phyloP scores from a whole-genome alignment of 192 early-diverging fungal genomes.

The Umbelopsis sp. region DNA sequence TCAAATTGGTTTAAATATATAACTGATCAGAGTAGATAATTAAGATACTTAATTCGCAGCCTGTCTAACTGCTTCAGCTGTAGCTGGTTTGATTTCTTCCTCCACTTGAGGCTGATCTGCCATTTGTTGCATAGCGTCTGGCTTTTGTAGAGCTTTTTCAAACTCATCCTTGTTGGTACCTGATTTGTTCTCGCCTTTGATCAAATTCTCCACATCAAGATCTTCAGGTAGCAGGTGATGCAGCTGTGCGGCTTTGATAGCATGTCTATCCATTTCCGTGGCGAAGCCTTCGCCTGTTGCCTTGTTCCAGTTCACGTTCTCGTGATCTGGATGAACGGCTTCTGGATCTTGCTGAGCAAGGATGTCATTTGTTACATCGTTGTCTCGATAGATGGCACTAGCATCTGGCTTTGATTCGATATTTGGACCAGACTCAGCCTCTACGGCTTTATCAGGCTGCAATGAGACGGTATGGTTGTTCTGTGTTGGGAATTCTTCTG shows the following conservation, averaged over 20 bases:
- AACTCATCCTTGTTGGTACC: constrained; percentile 11
- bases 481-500: background rate
- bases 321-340: constrained; percentile 13
- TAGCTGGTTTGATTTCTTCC: constrained; percentile 18
- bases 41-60: constrained; percentile 4
- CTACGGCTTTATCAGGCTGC: background rate
- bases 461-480: background rate
- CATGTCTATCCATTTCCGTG: constrained; percentile 22
- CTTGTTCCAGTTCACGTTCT: constrained; percentile 5
- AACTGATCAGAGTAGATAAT: background rate
- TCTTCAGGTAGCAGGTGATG: constrained; percentile 2
- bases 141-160: constrained; percentile 11
- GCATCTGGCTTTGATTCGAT: constrained; percentile 16
- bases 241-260: constrained; percentile 1
- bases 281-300: constrained; percentile 18
- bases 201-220: constrained; percentile 3
- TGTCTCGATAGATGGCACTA: constrained; percentile 1
- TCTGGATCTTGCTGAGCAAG: constrained; percentile 5
- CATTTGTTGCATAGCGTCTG: constrained; percentile 11
- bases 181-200: constrained; percentile 15
- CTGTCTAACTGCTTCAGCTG: constrained; percentile 14
- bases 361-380: constrained; percentile 2
- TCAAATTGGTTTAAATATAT: background rate
- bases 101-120: constrained; percentile 4
- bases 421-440: background rate